Conservation (phyloP, 768 basidiomycete genomes). For the Mycena leptocephala region DNA sequence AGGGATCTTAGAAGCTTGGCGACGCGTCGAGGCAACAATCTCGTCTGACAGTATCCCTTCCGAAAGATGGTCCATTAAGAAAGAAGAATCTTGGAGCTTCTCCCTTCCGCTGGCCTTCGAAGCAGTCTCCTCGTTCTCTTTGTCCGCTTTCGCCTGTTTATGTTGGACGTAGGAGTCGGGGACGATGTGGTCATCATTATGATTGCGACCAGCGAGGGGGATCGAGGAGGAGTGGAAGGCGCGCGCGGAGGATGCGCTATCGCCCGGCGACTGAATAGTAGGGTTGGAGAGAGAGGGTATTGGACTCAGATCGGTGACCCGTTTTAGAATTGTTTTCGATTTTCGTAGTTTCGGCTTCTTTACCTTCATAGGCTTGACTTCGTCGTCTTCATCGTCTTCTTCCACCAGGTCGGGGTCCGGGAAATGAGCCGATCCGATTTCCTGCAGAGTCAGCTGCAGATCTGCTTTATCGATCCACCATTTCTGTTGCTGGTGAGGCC, state of each 20-base stretch:
- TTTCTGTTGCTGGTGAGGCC: constrained; percentile 22
- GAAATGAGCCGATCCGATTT: background rate
- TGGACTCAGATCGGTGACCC: background rate
- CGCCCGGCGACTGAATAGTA: background rate
- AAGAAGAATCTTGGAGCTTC: constrained; percentile 1
- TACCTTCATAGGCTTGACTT: background rate
- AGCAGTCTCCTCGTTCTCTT: background rate
- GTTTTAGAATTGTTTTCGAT: background rate
- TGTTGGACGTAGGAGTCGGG: constrained; percentile 17
- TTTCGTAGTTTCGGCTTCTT: too few species aligned
- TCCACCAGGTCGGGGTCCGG: background rate
- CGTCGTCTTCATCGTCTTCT: background rate
- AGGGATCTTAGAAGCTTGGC: constrained; percentile 12
- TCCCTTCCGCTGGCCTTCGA: background rate
- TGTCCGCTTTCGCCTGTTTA: constrained; percentile 6
- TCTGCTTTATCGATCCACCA: constrained; percentile 51
- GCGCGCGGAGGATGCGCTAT: background rate
- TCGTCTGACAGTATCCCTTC: constrained; percentile 15
- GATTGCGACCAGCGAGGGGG: constrained; percentile 31
- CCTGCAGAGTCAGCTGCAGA: constrained; percentile 33
- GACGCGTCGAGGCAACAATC: constrained; percentile 15
- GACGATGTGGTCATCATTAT: constrained; percentile 38
- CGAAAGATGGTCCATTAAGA: constrained; percentile 4
- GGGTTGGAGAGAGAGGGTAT: background rate
- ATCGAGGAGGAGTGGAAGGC: constrained; percentile 24